phyloP scores from a whole-genome alignment of 768 basidiomycete species.

The Trametes punicea region DNA sequence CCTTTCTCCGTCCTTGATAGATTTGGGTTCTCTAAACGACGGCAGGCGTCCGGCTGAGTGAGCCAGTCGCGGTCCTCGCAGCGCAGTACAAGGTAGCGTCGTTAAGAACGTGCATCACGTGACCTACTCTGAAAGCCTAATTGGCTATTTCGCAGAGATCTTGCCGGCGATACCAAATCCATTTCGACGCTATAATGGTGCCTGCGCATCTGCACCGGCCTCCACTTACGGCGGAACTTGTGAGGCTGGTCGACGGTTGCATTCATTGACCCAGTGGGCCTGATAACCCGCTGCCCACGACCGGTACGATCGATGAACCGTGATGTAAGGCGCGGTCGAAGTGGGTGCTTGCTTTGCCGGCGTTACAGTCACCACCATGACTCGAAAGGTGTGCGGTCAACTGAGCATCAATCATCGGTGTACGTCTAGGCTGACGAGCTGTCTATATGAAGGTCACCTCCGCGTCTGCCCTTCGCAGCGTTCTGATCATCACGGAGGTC shows the following conservation, averaged over 20 bases:
- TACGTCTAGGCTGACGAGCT: constrained; percentile 1
- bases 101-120: constrained; percentile 15
- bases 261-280: constrained; percentile 7
- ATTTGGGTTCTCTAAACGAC: constrained; percentile 13
- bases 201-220: constrained; percentile 2
- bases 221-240: constrained; percentile 8
- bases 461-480: background rate
- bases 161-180: constrained; percentile 9
- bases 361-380: constrained; percentile 1
- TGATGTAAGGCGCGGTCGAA: background rate
- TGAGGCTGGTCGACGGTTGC: constrained; percentile 4
- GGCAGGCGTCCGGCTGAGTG: constrained; percentile 5
- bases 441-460: background rate
- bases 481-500: constrained; percentile 9
- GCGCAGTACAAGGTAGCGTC: constrained; percentile 6
- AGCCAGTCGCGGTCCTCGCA: background rate
- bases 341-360: background rate
- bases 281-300: constrained; percentile 8
- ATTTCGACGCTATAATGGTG: constrained; percentile 11
- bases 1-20: constrained; percentile 19
- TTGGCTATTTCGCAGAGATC: constrained; percentile 16
- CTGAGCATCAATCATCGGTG: background rate
- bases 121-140: constrained; percentile 19
- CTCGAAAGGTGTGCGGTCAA: background rate
- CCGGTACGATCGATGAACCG: constrained; percentile 10